Conservation (phyloP, 2,329 filamentous ascomycete genomes). For the Colletotrichum lupini region DNA sequence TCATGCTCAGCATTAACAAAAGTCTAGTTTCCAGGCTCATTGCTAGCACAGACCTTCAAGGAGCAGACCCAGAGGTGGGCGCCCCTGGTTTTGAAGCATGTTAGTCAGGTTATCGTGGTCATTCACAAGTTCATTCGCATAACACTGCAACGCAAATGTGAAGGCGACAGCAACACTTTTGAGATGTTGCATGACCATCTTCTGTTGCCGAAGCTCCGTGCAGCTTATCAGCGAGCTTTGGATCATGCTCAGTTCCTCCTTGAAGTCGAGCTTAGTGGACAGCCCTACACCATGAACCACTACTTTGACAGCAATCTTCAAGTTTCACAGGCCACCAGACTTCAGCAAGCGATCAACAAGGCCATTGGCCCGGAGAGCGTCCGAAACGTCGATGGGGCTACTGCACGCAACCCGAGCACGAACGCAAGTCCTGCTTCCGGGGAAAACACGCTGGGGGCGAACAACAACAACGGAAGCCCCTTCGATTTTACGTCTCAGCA, state of each 20-base stretch:
- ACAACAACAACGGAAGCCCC: background rate
- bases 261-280: constrained; percentile 57
- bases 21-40: constrained; percentile 47
- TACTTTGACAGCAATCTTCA: constrained; percentile 58
- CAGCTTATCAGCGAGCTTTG: constrained; percentile 59
- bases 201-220: constrained; percentile 57
- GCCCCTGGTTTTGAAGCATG: constrained; percentile 57
- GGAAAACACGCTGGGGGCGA: no score
- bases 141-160: constrained; percentile 55
- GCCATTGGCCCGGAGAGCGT: background rate
- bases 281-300: constrained; percentile 62
- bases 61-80: constrained; percentile 67
- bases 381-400: background rate
- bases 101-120: constrained; percentile 60
- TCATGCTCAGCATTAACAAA: background rate
- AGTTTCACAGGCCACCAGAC: constrained; percentile 36
- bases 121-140: constrained; percentile 64
- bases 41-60: constrained; percentile 60
- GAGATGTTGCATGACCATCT: constrained; percentile 53
- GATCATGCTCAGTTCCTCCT: constrained; percentile 63
- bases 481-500: background rate
- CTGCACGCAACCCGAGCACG: background rate
- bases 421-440: no score
- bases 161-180: constrained; percentile 52
- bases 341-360: background rate